Percentiles rank a stretch among this genome's conserved stretches.
Evolutionary conservation across 805 yeast species (phyloP).

Genomic region (Cyberlindnera samutprakarnensis): DNA sequence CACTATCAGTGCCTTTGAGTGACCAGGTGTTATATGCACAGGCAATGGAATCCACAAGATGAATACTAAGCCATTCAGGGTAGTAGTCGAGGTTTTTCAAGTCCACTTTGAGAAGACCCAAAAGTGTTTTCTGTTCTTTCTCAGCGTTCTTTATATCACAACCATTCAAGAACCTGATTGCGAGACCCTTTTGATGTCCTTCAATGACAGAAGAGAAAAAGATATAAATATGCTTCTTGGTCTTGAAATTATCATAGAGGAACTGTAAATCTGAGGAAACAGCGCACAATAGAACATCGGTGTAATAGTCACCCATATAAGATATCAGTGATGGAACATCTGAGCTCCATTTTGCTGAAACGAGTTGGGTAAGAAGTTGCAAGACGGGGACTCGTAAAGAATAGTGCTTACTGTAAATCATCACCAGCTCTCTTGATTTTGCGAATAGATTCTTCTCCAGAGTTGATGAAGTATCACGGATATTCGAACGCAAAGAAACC

Average conservation of each 20-base stretch:
- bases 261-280: conserved; percentile 54
- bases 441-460: conserved; percentile 57
- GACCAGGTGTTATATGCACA: conserved; percentile 76
- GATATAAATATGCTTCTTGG: conserved; percentile 49
- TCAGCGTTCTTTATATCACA: conserved; percentile 20
- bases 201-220: conserved; percentile 63
- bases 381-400: conserved; percentile 44
- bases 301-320: conserved; percentile 60
- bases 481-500: conserved; percentile 46
- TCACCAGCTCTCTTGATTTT: conserved; percentile 48
- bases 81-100: conserved; percentile 43
- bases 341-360: conserved; percentile 47
- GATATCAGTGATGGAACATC: conserved; percentile 77
- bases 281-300: conserved; percentile 52
- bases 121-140: conserved; percentile 32
- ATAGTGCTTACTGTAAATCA: conserved; percentile 44
- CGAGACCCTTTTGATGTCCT: conserved; percentile 72
- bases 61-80: conserved; percentile 58
- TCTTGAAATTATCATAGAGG: conserved; percentile 42
- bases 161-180: conserved; percentile 62
- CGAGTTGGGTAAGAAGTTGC: conserved; percentile 48
- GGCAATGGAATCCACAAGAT: conserved; percentile 65
- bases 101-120: conserved; percentile 48
- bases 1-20: conserved; percentile 41
- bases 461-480: conserved; percentile 46